Evolutionary conservation across 2,329 filamentous ascomycete species (phyloP), one percentile per base, ranked within the genome.

Genomic region (Sclerotinia subarctica): DNA sequence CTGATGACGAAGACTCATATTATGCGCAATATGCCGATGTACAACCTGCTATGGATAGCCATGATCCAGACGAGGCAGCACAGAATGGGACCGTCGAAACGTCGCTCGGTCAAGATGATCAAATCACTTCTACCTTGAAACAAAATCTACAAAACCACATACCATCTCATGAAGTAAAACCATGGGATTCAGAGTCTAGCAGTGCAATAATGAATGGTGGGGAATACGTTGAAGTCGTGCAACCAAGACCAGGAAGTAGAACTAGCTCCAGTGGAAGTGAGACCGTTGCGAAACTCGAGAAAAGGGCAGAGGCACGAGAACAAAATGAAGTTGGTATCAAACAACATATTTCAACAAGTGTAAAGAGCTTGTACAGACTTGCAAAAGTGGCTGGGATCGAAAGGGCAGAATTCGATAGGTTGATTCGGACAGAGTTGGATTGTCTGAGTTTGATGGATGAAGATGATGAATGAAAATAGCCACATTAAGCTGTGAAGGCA

Each of bases 21-120:
- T 94, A 87, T 77, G 86, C 89, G 24, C 88, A 90, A 76, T 94
- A 95, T 77, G 88, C 90, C 73, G 82, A 86, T 71, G 90, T 94
- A 11, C 91, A 94, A 76, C 90, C 91, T 2, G 91, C 91, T 44
- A 87, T 94, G 82, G 92, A 94, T 78, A 87, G 87, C 67, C 88
- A 94, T 77, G 91, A 94, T 72, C 91, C 91, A n/a, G 90, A 93
- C 73, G 90, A 93, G 79, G 88, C 80, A 38, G 70, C 78, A 35
- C 76, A 74, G 15, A 78, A 79, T 1, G 78, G 77, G 13, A 72
- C 76, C 13, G 78, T 81, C 54, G 78, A 82, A 66, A 82, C 81
- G 26, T 84, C 82, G 0, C 76, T 86, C 11, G 80, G 80, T 26
- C 79, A 80, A 64, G 78, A 82, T 67, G 76, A 80, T 51, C 49